Conservation (phyloP, 2,329 filamentous ascomycete genomes). For the Penicillium olsonii region DNA sequence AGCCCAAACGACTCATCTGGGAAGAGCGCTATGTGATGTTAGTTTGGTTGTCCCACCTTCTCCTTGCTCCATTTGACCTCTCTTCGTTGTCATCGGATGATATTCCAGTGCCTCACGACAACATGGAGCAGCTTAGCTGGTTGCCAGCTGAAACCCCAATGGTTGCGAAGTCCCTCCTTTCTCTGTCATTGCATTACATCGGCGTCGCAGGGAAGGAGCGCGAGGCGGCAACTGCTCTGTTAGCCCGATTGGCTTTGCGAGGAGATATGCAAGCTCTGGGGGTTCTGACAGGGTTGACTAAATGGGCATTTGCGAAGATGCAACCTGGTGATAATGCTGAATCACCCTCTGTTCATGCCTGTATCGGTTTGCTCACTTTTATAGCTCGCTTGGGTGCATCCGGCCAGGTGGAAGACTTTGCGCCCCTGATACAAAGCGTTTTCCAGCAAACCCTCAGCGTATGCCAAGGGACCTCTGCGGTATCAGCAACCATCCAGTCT, state of each 20-base stretch:
- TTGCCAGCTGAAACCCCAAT: slow-evolving; percentile 66
- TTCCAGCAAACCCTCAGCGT: slow-evolving; percentile 67
- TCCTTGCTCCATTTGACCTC: slow-evolving; percentile 87
- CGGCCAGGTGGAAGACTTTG: slow-evolving; percentile 73
- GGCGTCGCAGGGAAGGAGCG: slow-evolving; percentile 79
- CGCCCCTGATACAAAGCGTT: slow-evolving; percentile 64
- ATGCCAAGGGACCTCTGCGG: slow-evolving; percentile 52
- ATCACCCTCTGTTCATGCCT: slow-evolving; percentile 65
- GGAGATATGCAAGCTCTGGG: slow-evolving; percentile 83
- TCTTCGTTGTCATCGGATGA: slow-evolving; percentile 70
- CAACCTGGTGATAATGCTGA: slow-evolving; percentile 44
- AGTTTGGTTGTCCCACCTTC: slow-evolving; percentile 81
- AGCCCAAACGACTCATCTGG: slow-evolving; percentile 64
- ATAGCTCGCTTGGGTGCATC: slow-evolving; percentile 73
- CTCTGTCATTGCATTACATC: slow-evolving; percentile 71
- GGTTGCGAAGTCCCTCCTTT: slow-evolving; percentile 69
- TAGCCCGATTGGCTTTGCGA: slow-evolving; percentile 79
- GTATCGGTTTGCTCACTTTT: slow-evolving; percentile 77
- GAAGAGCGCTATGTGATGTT: slow-evolving; percentile 85
- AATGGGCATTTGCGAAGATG: slow-evolving; percentile 69
- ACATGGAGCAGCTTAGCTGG: slow-evolving; percentile 29
- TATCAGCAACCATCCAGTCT: slow-evolving; percentile 59
- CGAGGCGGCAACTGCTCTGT: slow-evolving; percentile 78
- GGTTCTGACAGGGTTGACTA: slow-evolving; percentile 66
- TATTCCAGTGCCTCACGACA: slow-evolving; percentile 38